Conservation (phyloP, 176 grass and related monocot species). For the Saccharum officinarum region DNA sequence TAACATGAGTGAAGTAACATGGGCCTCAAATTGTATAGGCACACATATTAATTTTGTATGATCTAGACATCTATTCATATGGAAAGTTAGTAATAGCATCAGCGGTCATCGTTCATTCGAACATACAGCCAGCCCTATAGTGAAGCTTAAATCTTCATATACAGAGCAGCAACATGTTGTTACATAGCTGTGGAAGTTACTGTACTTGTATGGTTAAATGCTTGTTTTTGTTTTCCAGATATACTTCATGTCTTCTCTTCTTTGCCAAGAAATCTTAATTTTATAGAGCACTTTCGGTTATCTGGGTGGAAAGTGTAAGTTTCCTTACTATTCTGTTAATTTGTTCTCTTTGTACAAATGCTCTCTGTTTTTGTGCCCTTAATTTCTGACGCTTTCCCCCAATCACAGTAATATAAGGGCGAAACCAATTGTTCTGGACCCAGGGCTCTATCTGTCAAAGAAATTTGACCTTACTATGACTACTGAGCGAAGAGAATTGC, state of each 20-base stretch:
- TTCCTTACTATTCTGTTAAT: not conserved
- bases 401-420: conserved; percentile 65
- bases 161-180: not conserved
- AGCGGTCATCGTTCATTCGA: not conserved
- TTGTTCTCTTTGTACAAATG: not conserved
- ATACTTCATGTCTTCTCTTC: conserved; percentile 96
- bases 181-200: not conserved
- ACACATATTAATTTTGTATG: not conserved
- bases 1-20: not conserved
- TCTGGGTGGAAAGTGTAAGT: conserved; percentile 96
- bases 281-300: conserved; percentile 91
- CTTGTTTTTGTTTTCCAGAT: conserved; percentile 56
- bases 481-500: conserved; percentile 71
- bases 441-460: conserved; percentile 94
- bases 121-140: not conserved
- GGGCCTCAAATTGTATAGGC: not conserved
- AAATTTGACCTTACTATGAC: conserved; percentile 82
- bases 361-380: not conserved
- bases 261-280: conserved; percentile 97
- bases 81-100: not conserved
- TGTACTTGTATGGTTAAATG: not conserved
- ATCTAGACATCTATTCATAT: not conserved
- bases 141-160: not conserved
- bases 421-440: conserved; percentile 85
- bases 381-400: conserved; percentile 22